These are phyloP conservation scores for Lasiosphaeria ovina DNA, from an alignment of 495 filamentous ascomycete species.

Conservation along the genomic window DNA sequence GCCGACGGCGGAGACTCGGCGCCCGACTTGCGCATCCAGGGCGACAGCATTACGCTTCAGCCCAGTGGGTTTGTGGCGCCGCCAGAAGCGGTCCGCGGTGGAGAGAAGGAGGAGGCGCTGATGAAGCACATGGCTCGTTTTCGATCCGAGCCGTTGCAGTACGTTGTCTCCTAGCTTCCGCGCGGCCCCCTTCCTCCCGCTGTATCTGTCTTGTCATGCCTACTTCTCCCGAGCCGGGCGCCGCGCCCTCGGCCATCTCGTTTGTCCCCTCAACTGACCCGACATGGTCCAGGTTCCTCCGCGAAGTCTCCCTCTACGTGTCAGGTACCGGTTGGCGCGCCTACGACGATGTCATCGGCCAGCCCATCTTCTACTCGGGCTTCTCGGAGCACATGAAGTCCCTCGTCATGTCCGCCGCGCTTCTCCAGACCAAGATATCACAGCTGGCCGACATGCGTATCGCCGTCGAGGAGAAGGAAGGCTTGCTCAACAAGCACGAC, in stretches of 20 bases:
- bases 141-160: slow-evolving; percentile 54
- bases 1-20: slow-evolving; percentile 50
- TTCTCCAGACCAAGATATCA: slow-evolving; percentile 69
- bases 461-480: slow-evolving; percentile 70
- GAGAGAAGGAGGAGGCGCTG: slow-evolving; percentile 65
- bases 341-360: slow-evolving; percentile 86
- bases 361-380: slow-evolving; percentile 88
- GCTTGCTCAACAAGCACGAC: slow-evolving; percentile 57
- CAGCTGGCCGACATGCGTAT: slow-evolving; percentile 75
- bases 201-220: slow-evolving; percentile 5
- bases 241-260: slow-evolving; percentile 19
- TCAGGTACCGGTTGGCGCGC: slow-evolving; percentile 89
- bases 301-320: slow-evolving; percentile 87
- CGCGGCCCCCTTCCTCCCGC: background rate
- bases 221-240: background rate
- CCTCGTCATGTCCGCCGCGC: slow-evolving; percentile 67
- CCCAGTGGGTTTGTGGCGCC: slow-evolving; percentile 69
- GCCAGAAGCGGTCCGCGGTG: slow-evolving; percentile 31
- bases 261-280: slow-evolving; percentile 22
- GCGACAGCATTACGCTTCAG: slow-evolving; percentile 75
- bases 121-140: slow-evolving; percentile 83
- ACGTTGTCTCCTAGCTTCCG: slow-evolving; percentile 19
- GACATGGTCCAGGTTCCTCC: slow-evolving; percentile 67
- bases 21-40: slow-evolving; percentile 80
- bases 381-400: slow-evolving; percentile 88